Evolutionary conservation across 2,329 filamentous ascomycete species (phyloP).

Genomic region (Gremmenia infestans): DNA sequence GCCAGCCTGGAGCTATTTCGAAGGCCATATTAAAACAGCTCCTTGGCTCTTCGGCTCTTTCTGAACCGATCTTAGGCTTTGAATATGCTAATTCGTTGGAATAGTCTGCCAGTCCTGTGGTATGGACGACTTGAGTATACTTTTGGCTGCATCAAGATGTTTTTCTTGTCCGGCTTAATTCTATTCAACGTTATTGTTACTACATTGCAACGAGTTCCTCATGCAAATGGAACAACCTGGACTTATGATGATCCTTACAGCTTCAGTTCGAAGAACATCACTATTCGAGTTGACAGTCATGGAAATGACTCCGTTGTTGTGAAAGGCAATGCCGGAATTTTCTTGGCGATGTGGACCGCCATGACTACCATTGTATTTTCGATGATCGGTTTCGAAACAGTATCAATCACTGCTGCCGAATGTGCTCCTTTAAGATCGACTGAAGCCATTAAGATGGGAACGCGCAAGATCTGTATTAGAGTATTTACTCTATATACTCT

Average conservation of each 20-base stretch:
- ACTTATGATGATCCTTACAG: constrained; percentile 33
- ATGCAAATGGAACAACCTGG: constrained; percentile 31
- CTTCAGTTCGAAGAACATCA: constrained; percentile 29
- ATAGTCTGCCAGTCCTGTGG: constrained; percentile 30
- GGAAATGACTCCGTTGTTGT: constrained; percentile 6
- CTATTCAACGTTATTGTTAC: constrained; percentile 41
- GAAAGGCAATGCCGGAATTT: constrained; percentile 29
- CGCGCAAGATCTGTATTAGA: constrained; percentile 38
- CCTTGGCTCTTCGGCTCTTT: no score
- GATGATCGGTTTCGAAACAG: constrained; percentile 39
- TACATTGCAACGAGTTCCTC: constrained; percentile 25
- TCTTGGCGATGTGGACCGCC: constrained; percentile 37
- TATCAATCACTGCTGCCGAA: constrained; percentile 41
- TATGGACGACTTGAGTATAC: constrained; percentile 60
- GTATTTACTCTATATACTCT: constrained; percentile 41
- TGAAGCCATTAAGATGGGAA: constrained; percentile 41
- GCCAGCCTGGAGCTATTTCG: no score
- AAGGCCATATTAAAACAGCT: no score
- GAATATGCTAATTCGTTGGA: no score
- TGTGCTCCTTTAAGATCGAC: constrained; percentile 34
- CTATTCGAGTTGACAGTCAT: constrained; percentile 24
- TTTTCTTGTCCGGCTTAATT: constrained; percentile 53
- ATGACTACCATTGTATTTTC: constrained; percentile 39
- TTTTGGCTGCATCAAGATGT: constrained; percentile 56
- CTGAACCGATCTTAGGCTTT: no score